These are phyloP conservation scores for Ustilago tritici DNA, from an alignment of 1,284 basidiomycete species.

Conservation along the genomic window DNA sequence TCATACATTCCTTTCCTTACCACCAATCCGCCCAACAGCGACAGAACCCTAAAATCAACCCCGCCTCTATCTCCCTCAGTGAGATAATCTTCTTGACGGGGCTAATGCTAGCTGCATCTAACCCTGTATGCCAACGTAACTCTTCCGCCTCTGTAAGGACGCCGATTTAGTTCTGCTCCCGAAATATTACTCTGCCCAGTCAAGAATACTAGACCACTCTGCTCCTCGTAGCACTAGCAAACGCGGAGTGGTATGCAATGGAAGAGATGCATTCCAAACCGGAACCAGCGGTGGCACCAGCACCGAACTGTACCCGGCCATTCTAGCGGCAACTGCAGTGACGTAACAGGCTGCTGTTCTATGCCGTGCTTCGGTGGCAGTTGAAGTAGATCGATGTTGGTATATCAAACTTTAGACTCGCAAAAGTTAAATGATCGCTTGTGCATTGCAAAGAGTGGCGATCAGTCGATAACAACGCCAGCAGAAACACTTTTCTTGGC, in stretches of 20 bases:
- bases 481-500: neutral
- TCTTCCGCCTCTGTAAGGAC: neutral
- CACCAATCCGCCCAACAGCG: constrained; percentile 28
- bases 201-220: constrained; percentile 33
- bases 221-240: neutral
- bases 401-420: neutral
- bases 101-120: constrained; percentile 40
- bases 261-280: neutral
- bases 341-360: constrained; percentile 68
- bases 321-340: constrained; percentile 44
- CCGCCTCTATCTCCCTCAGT: neutral
- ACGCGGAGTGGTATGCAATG: neutral
- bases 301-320: constrained; percentile 63
- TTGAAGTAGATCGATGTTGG: constrained; percentile 9
- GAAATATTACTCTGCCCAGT: constrained; percentile 43
- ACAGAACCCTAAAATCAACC: constrained; percentile 37
- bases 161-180: constrained; percentile 21
- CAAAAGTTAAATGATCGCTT: neutral
- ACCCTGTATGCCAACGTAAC: constrained; percentile 18
- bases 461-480: constrained; percentile 24
- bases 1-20: constrained; percentile 19
- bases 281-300: constrained; percentile 25
- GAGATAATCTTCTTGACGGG: constrained; percentile 20
- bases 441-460: too few species aligned
- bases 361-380: constrained; percentile 43